phyloP scores from a whole-genome alignment of 202 grass and related monocot species.

The Elaeis oleifera region DNA sequence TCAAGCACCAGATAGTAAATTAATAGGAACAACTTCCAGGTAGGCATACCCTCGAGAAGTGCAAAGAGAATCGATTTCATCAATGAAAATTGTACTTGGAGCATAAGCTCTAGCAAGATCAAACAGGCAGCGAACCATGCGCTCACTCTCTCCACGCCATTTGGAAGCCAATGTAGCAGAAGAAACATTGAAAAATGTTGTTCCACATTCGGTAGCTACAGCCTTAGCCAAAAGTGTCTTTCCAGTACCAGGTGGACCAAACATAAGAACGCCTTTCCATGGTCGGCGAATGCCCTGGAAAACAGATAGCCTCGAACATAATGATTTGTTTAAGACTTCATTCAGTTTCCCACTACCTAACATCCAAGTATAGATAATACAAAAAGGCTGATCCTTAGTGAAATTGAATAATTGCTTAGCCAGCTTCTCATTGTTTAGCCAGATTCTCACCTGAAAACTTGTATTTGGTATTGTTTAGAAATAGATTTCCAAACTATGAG shows the following conservation, averaged over 20 bases:
- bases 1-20: too few species aligned
- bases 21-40: constrained; percentile 6
- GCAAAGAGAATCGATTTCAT: constrained; percentile 99
- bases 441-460: too few species aligned
- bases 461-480: too few species aligned
- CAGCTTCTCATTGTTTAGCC: too few species aligned
- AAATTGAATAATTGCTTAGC: too few species aligned
- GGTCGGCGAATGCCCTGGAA: constrained; percentile 88
- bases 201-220: constrained; percentile 97
- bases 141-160: constrained; percentile 98
- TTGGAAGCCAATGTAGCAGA: constrained; percentile 97
- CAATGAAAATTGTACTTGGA: constrained; percentile 98
- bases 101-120: constrained; percentile 96
- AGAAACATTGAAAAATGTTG: constrained; percentile 98
- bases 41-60: constrained; percentile 82
- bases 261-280: constrained; percentile 99
- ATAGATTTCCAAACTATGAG: too few species aligned
- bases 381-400: too few species aligned
- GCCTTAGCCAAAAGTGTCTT: constrained; percentile 98
- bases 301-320: too few species aligned
- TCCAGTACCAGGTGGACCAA: constrained; percentile 95
- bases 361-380: too few species aligned
- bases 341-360: too few species aligned
- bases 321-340: too few species aligned
- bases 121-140: constrained; percentile 96